phyloP scores from a whole-genome alignment of 371 early-diverging fungal genomes.

The Syncephalastrum sp. region DNA sequence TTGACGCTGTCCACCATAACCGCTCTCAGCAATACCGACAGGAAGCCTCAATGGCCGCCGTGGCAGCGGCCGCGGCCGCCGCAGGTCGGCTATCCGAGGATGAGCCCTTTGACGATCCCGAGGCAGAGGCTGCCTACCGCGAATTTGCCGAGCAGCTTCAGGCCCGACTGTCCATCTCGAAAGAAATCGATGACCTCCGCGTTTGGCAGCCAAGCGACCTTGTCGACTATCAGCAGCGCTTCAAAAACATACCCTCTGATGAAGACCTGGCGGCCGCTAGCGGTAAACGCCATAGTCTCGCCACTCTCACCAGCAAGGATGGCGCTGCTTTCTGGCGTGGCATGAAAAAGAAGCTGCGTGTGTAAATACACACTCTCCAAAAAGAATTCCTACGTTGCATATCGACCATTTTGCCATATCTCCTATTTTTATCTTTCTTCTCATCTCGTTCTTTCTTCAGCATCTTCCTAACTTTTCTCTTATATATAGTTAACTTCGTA shows the following conservation, averaged over 20 bases:
- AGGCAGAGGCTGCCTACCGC: slow-evolving; percentile 18
- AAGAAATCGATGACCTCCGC: slow-evolving; percentile 24
- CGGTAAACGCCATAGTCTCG: slow-evolving; percentile 10
- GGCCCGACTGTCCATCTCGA: slow-evolving; percentile 20
- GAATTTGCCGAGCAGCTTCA: slow-evolving; percentile 28
- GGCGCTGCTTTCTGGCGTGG: slow-evolving; percentile 23
- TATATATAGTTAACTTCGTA: too few relatives aligned
- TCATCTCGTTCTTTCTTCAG: too few relatives aligned
- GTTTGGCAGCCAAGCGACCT: slow-evolving; percentile 20
- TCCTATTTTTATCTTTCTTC: too few relatives aligned
- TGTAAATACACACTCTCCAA: slow-evolving; percentile 7
- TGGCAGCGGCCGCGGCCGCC: slow-evolving; percentile 6
- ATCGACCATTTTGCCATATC: too few relatives aligned
- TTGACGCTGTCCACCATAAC: neutral
- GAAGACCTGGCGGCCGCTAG: slow-evolving; percentile 1
- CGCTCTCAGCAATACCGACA: slow-evolving; percentile 1
- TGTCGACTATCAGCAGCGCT: slow-evolving; percentile 14
- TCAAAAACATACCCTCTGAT: slow-evolving; percentile 7
- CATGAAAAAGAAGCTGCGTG: slow-evolving; percentile 30
- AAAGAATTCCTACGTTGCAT: too few relatives aligned
- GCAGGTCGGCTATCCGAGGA: slow-evolving; percentile 1
- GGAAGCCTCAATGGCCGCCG: slow-evolving; percentile 4
- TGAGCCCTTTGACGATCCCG: slow-evolving; percentile 5
- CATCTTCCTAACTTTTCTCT: too few relatives aligned
- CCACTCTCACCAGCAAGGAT: slow-evolving; percentile 9